A percentile compares a stretch with the other conserved stretches of the same genome.
Evolutionary conservation across 805 yeast species (phyloP).

Genomic region (Phaffomyces antillensis): DNA sequence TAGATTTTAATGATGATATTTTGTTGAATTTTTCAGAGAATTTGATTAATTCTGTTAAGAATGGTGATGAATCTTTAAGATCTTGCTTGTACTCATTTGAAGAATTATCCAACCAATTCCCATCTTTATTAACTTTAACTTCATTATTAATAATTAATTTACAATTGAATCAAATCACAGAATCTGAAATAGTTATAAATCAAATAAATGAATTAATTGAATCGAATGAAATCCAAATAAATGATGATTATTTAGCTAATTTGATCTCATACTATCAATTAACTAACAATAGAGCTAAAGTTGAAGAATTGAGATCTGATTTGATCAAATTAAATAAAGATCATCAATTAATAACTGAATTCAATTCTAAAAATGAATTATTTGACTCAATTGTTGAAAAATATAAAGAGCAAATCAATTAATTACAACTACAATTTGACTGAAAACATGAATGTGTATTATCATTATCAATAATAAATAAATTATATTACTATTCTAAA

Average conservation of each 20-base stretch:
- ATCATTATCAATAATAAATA: neutral
- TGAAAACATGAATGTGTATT: no score
- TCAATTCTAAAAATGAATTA: conserved; percentile 49
- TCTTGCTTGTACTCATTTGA: conserved; percentile 63
- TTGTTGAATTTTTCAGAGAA: conserved; percentile 75
- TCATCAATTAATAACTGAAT: conserved; percentile 53
- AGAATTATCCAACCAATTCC: conserved; percentile 62
- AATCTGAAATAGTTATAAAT: conserved; percentile 61
- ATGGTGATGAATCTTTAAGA: conserved; percentile 33
- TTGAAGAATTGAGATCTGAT: conserved; percentile 36
- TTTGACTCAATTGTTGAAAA: conserved; percentile 68
- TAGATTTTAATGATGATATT: conserved; percentile 62
- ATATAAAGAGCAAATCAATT: conserved; percentile 29
- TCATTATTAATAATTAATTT: conserved; percentile 70
- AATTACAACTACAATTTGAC: no score
- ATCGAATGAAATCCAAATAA: conserved; percentile 27
- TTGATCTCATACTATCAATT: conserved; percentile 56
- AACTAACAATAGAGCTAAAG: conserved; percentile 33
- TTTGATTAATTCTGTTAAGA: conserved; percentile 45
- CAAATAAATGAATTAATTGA: conserved; percentile 36
- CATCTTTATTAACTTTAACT: conserved; percentile 41
- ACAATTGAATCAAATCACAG: conserved; percentile 74
- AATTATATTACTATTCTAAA: conserved; percentile 9
- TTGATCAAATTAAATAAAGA: conserved; percentile 42
- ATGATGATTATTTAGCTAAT: conserved; percentile 51